These are phyloP conservation scores for Elaeagnus macrophylla DNA, from an alignment of 306 rosid species.

Conservation along the genomic window DNA sequence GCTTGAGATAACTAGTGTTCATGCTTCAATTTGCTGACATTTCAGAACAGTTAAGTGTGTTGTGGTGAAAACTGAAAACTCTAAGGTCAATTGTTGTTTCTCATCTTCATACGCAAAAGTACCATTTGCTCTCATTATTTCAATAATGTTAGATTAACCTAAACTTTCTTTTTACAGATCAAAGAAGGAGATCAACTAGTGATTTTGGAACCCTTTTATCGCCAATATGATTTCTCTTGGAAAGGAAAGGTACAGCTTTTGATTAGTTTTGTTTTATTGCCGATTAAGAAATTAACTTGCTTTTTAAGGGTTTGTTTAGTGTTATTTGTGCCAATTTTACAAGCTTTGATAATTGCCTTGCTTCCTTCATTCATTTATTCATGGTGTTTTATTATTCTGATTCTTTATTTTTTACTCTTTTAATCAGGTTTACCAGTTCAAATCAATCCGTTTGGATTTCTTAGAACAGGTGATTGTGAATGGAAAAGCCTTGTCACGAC, in stretches of 20 bases:
- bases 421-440: constrained; percentile 62
- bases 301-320: background rate
- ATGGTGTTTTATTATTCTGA: constrained; percentile 17
- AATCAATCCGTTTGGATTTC: constrained; percentile 80
- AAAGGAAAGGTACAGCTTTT: constrained; percentile 55
- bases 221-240: constrained; percentile 48
- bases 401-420: constrained; percentile 7
- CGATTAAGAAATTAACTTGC: background rate
- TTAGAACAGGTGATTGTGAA: constrained; percentile 73
- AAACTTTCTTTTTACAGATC: constrained; percentile 40
- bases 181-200: constrained; percentile 90
- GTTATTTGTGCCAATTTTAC: constrained; percentile 1
- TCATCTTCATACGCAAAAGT: too few species aligned
- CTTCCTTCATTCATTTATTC: background rate
- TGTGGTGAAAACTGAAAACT: too few species aligned
- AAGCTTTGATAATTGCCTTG: background rate
- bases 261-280: constrained; percentile 2
- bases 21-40: too few species aligned
- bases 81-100: too few species aligned
- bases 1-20: too few species aligned
- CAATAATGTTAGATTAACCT: constrained; percentile 18
- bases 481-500: constrained; percentile 62
- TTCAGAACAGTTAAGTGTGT: too few species aligned
- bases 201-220: constrained; percentile 57
- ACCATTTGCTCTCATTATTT: background rate